phyloP scores from a whole-genome alignment of 441 rosid genomes.

The Raphanus hybrid region DNA sequence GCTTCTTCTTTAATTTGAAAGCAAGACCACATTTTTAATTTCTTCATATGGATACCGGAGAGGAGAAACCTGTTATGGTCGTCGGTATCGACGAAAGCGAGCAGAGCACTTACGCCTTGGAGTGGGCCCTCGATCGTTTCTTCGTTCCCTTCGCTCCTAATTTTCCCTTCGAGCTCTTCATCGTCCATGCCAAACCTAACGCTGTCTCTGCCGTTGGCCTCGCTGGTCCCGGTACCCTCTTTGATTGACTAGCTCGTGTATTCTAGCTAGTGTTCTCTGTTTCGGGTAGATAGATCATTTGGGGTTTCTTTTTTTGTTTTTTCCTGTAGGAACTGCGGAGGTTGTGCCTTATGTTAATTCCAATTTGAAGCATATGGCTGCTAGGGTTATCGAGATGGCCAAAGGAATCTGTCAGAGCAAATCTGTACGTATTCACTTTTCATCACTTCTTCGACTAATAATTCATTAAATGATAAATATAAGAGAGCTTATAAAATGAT shows the following conservation, averaged over 20 bases:
- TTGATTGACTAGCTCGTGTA: not conserved
- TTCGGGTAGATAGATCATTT: not conserved
- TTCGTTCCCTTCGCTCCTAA: slow-evolving; percentile 55
- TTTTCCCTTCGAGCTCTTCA: slow-evolving; percentile 66
- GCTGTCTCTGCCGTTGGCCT: slow-evolving; percentile 62
- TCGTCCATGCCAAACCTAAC: slow-evolving; percentile 76
- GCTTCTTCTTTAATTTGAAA: not conserved
- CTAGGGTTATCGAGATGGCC: slow-evolving; percentile 65
- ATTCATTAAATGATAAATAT: not conserved
- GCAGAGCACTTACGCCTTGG: slow-evolving; percentile 78
- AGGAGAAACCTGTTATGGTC: slow-evolving; percentile 66
- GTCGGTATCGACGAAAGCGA: slow-evolving; percentile 86
- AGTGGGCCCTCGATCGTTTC: slow-evolving; percentile 84
- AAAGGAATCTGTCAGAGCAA: slow-evolving; percentile 61
- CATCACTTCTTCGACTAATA: not conserved
- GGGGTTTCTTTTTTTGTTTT: not conserved
- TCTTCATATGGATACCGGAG: slow-evolving; percentile 31
- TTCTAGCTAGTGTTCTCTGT: not conserved
- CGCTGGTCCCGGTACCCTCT: slow-evolving; percentile 72
- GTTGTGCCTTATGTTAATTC: slow-evolving; percentile 68
- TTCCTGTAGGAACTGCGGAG: slow-evolving; percentile 68
- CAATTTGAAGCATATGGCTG: slow-evolving; percentile 73
- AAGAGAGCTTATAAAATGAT: not conserved
- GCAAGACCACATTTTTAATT: not conserved
- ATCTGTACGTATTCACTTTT: slow-evolving; percentile 49